phyloP scores from a whole-genome alignment of 2,329 filamentous ascomycete species.

The Fusarium sacchari region DNA sequence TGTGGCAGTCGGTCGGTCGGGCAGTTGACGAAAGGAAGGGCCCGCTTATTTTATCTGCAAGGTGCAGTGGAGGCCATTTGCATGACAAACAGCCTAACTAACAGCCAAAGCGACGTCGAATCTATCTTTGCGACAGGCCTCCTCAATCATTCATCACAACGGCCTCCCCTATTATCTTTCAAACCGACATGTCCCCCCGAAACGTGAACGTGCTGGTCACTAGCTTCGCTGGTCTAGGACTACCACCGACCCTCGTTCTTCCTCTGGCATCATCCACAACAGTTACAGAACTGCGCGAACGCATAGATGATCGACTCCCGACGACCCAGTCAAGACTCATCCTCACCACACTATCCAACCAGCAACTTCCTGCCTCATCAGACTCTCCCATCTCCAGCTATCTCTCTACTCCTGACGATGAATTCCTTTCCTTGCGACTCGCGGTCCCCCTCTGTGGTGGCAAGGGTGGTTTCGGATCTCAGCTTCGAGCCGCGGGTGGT shows the following conservation, averaged over 20 bases:
- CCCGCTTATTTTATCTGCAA: conserved; percentile 23
- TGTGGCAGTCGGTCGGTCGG: background rate
- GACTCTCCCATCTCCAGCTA: conserved; percentile 68
- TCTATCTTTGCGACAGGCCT: conserved; percentile 14
- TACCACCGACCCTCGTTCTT: conserved; percentile 86
- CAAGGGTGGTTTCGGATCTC: conserved; percentile 97
- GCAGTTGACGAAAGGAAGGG: background rate
- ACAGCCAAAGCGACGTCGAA: conserved; percentile 14
- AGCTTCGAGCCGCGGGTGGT: conserved; percentile 93
- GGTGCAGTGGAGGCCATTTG: conserved; percentile 1
- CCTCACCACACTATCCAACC: conserved; percentile 84
- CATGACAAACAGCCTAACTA: conserved; percentile 10
- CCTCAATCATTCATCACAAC: background rate
- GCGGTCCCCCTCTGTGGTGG: conserved; percentile 85
- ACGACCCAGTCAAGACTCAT: conserved; percentile 70
- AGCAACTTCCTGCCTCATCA: conserved; percentile 68
- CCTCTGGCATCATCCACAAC: conserved; percentile 73
- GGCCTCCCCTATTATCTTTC: background rate
- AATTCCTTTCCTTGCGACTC: conserved; percentile 84
- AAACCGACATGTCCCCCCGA: conserved; percentile 60
- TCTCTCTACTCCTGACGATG: conserved; percentile 66
- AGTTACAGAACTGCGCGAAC: conserved; percentile 72
- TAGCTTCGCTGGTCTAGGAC: conserved; percentile 82
- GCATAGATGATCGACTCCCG: conserved; percentile 70
- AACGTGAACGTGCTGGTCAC: conserved; percentile 85